A percentile compares a stretch with the other conserved stretches of the same genome.
Conservation (phyloP, 164 flowering plant genomes). For the Malania oleifera region DNA sequence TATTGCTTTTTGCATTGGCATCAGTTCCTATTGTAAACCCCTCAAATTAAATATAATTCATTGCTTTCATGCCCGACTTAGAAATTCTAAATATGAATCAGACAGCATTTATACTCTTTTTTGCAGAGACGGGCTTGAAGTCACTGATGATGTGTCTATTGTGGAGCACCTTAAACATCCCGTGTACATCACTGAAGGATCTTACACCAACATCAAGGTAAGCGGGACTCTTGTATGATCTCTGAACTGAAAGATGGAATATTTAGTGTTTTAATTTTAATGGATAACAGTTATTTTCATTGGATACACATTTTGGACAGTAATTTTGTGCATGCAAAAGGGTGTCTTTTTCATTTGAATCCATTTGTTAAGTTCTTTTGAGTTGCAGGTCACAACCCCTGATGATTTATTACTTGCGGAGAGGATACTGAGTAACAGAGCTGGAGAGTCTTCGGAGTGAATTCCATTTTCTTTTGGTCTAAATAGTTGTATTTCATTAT, state of each 20-base stretch:
- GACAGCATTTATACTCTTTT: background rate
- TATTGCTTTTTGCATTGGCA: no score
- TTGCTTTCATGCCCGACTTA: no score
- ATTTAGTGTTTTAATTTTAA: no score
- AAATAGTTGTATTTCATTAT: background rate
- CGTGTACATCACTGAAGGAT: slow-evolving; percentile 79
- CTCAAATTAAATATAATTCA: no score
- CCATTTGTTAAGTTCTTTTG: background rate
- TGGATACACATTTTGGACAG: no score
- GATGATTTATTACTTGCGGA: slow-evolving; percentile 85
- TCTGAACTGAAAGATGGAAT: no score
- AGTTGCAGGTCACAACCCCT: slow-evolving; percentile 78
- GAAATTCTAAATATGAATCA: no score
- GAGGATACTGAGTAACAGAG: slow-evolving; percentile 42
- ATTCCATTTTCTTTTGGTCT: background rate
- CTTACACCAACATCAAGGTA: slow-evolving; percentile 90
- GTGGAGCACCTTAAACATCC: slow-evolving; percentile 85
- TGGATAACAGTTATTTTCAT: no score
- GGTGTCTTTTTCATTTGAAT: no score
- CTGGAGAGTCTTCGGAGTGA: slow-evolving; percentile 10
- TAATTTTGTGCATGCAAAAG: no score
- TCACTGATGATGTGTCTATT: slow-evolving; percentile 86
- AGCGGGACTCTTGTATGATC: background rate
- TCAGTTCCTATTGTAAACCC: no score
- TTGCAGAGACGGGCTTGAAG: slow-evolving; percentile 76